phyloP scores from a whole-genome alignment of 768 basidiomycete genomes.

The Russula lepida region DNA sequence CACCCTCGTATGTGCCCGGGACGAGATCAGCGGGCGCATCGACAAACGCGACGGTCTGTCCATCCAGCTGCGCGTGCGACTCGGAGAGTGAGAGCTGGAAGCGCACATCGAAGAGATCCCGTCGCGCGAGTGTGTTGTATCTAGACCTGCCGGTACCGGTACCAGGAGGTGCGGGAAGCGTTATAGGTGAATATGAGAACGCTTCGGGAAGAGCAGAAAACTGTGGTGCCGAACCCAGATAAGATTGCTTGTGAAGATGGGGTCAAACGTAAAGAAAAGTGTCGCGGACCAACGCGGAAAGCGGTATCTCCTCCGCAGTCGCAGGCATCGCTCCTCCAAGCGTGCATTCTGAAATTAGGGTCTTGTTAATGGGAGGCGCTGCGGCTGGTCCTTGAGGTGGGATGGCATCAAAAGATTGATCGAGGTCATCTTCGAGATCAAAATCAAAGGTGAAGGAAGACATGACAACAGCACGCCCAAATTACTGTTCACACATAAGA shows the following conservation, averaged over 20 bases:
- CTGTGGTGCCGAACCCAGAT: slow-evolving; percentile 34
- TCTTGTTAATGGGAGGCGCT: not conserved
- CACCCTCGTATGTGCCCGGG: slow-evolving; percentile 90
- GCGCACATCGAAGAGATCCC: slow-evolving; percentile 93
- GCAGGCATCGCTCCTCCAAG: not conserved
- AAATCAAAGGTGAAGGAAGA: slow-evolving; percentile 59
- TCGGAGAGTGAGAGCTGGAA: slow-evolving; percentile 77
- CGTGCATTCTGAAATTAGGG: not conserved
- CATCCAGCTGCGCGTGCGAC: slow-evolving; percentile 28
- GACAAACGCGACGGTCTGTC: slow-evolving; percentile 46
- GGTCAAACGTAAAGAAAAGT: slow-evolving; percentile 1
- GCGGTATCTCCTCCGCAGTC: slow-evolving; percentile 9
- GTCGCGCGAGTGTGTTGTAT: slow-evolving; percentile 45
- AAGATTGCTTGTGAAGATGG: not conserved
- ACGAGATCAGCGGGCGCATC: slow-evolving; percentile 86
- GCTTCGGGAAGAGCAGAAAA: slow-evolving; percentile 56
- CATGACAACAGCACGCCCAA: slow-evolving; percentile 9
- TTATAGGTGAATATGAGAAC: slow-evolving; percentile 75
- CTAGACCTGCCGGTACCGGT: not conserved
- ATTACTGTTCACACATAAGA: no score
- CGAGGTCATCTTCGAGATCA: slow-evolving; percentile 41
- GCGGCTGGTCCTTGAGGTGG: not conserved
- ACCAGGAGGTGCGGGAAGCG: slow-evolving; percentile 31
- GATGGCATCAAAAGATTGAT: slow-evolving; percentile 20
- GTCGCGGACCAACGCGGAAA: slow-evolving; percentile 28